Conservation (phyloP, 1,284 basidiomycete genomes). For the Lignosus rhinocerotis region DNA sequence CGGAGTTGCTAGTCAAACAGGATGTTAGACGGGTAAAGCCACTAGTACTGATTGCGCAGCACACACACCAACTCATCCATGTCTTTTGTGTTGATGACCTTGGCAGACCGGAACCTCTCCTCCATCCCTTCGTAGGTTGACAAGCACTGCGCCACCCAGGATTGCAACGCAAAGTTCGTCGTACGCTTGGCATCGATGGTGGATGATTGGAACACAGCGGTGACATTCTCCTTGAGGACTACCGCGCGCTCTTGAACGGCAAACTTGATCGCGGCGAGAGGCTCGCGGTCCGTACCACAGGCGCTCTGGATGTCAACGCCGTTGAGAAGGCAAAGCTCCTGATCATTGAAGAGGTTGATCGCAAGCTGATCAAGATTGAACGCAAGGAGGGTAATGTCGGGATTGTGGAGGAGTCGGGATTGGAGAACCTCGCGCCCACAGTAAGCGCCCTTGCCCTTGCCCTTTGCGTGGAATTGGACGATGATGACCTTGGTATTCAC, state of each 20-base stretch:
- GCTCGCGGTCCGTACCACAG: slow-evolving; percentile 35
- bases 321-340: slow-evolving; percentile 39
- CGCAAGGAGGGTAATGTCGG: slow-evolving; percentile 32
- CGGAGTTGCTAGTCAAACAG: slow-evolving; percentile 25
- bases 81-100: slow-evolving; percentile 25
- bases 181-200: slow-evolving; percentile 17
- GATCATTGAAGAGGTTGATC: slow-evolving; percentile 42
- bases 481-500: slow-evolving; percentile 25
- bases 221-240: slow-evolving; percentile 44
- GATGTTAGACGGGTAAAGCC: background rate
- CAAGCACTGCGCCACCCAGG: slow-evolving; percentile 31
- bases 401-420: slow-evolving; percentile 29
- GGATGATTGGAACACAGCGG: slow-evolving; percentile 36
- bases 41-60: background rate
- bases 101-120: slow-evolving; percentile 23
- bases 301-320: slow-evolving; percentile 56
- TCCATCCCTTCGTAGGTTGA: slow-evolving; percentile 27
- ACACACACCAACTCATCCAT: slow-evolving; percentile 22
- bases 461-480: slow-evolving; percentile 29
- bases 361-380: slow-evolving; percentile 49
- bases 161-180: slow-evolving; percentile 24
- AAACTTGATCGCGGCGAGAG: slow-evolving; percentile 43
- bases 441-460: slow-evolving; percentile 21
- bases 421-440: slow-evolving; percentile 27
- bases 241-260: slow-evolving; percentile 41